Evolutionary conservation across 75 land plant genomes (phyloP), one percentile per base, ranked within the genome.

Genomic region (Cupressus sempervirens): DNA sequence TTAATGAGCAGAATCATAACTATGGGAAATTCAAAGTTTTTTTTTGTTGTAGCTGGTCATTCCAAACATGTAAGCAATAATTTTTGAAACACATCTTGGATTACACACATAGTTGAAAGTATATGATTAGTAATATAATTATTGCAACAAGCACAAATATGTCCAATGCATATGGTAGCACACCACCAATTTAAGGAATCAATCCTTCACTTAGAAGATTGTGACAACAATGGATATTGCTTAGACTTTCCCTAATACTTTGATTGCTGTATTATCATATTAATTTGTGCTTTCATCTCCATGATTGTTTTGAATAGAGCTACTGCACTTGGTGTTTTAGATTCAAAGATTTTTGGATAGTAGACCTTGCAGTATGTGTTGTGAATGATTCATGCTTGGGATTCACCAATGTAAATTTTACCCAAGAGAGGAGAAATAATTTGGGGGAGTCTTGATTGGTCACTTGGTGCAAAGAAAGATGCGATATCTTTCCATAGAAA

Each of bases 381-480:
- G 97, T 86, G 91, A 29, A 90, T 92, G 53, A 87, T 91, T 73
- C 92, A 95, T 45, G 91, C 95, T 38, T 95, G 95, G 95, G 97
- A 95, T 86, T 88, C 97, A 14, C 84, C 90, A 20, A 88, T 94
- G 83, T 93, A 95, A 23, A 91, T 95, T 93, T 15, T 95, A 70
- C 97, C 94, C 1, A 95, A 93, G 86, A 95, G 97, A 26, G 95
- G 97, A 70, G 94, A 92, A 36, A 84, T 88, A 45, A 91, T 93
- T 46, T 95, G 97, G 97, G 97, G 97, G 14, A 68, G 88, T 83
- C 38, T 90, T 73, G 94, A 94, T 81, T 93, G 93, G 95, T 90
- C 97, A 75, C 97, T 95, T n/a, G n/a, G n/a, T n/a, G n/a, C 4
- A 95, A 95, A 84, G 93, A 93, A 87, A 91, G 87, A 29, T 86